Evolutionary conservation across 169 alveolate genomes (phyloP).

Genomic region (Cryptosporidium tyzzeri): DNA sequence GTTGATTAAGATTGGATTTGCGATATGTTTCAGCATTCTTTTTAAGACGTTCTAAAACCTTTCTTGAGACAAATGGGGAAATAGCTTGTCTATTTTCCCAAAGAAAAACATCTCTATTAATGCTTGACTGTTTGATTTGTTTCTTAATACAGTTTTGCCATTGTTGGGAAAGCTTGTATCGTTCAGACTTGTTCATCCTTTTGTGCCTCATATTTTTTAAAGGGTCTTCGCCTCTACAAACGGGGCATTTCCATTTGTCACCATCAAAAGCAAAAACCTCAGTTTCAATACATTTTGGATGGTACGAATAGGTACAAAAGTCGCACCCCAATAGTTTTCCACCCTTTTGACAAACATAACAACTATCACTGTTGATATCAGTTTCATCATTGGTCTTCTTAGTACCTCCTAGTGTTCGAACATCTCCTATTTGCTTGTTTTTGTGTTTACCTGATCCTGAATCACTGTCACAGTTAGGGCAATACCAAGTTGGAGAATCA

Average conservation of each 20-base stretch:
- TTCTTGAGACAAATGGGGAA: conserved; percentile 85
- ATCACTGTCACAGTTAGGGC: conserved; percentile 84
- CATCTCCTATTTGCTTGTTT: conserved; percentile 84
- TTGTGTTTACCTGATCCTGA: conserved; percentile 83
- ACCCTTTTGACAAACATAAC: conserved; percentile 90
- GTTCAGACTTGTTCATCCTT: conserved; percentile 88
- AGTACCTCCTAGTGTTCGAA: conserved; percentile 82
- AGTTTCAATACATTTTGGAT: conserved; percentile 89
- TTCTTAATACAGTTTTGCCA: conserved; percentile 83
- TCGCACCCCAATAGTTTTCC: conserved; percentile 92
- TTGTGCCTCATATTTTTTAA: conserved; percentile 89
- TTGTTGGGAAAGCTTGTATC: conserved; percentile 85
- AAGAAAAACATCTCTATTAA: conserved; percentile 85
- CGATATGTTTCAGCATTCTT: conserved; percentile 77
- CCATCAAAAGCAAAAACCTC: conserved; percentile 83
- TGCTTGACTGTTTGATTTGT: conserved; percentile 84
- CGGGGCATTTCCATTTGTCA: conserved; percentile 92
- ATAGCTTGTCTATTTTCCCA: conserved; percentile 86
- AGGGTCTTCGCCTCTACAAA: conserved; percentile 91
- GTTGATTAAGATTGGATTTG: conserved; percentile 50
- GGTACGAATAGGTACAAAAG: conserved; percentile 90
- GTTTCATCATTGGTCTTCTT: conserved; percentile 80
- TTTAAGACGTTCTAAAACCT: conserved; percentile 82
- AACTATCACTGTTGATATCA: conserved; percentile 87
- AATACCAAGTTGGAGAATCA: conserved; percentile 89